Evolutionary conservation across 2,329 filamentous ascomycete species (phyloP), one percentile per base, ranked within the genome.

Genomic region (Paraphoma chrysanthemicola): DNA sequence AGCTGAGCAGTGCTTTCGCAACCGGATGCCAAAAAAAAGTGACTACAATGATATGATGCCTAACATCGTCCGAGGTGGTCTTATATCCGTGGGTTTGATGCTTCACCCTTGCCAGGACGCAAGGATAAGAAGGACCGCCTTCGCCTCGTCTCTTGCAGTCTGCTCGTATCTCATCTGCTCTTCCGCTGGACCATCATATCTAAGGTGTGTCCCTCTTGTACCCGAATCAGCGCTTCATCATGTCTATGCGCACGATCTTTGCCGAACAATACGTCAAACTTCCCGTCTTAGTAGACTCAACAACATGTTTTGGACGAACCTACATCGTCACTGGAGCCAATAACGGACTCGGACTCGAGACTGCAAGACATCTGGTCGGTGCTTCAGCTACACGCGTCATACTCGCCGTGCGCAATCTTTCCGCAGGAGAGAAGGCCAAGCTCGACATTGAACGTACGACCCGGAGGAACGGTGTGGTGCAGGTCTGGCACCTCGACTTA

Each of bases 311-410:
- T 2, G 64, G 67, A 6, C 67, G 69, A 51, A 78, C 77, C 1
- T 69, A 79, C 52, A 76, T 83, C 28, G 76, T 83, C 1, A 83
- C 81, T 0, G 81, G 81, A 41, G 72, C 77, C 6, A 83, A 83
- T 55, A 69, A 70, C 9, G 81, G 80, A 1, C 71, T 64, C 18
- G 70, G 48, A 62, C 69, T 53, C 38, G 51, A 65, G 42, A 53
- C 57, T 5, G 73, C 76, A 1, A 63, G 67, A 6, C 79, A 82
- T 53, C 70, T 80, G 38, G 76, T 78, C 4, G 60, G 66, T 0
- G 67, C 78, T 3, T 70, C 73, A 2, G 74, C 76, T 1, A 60
- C 58, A 1, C 50, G 50, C 0, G 67, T 83, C 23, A 80, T 83
- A 53, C 64, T 83, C 9, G 79, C 77, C 2, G 76, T 78, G 33